These are phyloP conservation scores for Fragaria vesca DNA, from an alignment of 306 rosid genomes.

Conservation along the genomic window DNA sequence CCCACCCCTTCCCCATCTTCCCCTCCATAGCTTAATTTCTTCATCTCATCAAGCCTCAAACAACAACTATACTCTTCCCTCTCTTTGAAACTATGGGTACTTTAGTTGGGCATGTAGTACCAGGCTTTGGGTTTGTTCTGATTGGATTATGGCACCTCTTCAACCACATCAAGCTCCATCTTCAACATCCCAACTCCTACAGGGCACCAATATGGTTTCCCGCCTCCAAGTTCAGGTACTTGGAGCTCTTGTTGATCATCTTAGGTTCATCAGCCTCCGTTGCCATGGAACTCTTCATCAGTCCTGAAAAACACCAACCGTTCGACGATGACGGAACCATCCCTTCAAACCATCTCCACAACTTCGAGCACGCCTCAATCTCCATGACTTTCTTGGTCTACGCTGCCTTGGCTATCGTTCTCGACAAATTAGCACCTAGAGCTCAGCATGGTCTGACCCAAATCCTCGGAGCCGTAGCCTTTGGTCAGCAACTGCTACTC, in stretches of 20 bases:
- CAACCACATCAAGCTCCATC: constrained; percentile 70
- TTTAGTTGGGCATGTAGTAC: constrained; percentile 73
- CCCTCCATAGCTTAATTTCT: not conserved
- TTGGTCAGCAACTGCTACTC: constrained; percentile 66
- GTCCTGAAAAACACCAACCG: constrained; percentile 66
- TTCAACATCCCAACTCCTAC: constrained; percentile 36
- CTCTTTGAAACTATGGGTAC: constrained; percentile 51
- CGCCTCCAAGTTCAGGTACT: constrained; percentile 40
- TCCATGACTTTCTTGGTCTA: constrained; percentile 58
- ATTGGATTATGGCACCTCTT: constrained; percentile 86
- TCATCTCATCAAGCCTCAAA: not conserved
- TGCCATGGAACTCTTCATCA: constrained; percentile 80
- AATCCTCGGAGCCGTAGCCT: constrained; percentile 55
- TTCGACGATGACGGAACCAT: constrained; percentile 68
- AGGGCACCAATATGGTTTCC: constrained; percentile 70
- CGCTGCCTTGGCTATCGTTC: constrained; percentile 45
- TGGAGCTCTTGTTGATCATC: constrained; percentile 64
- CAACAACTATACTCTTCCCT: not conserved
- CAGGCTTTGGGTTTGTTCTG: constrained; percentile 71
- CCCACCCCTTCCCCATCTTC: constrained; percentile 2
- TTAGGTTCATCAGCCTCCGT: constrained; percentile 39
- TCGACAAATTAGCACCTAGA: constrained; percentile 35
- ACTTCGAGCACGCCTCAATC: constrained; percentile 76
- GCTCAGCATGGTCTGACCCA: constrained; percentile 41
- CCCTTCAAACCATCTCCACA: constrained; percentile 82